Evolutionary conservation across 1,139 yeast genomes (phyloP).

Genomic region (Pichia sp.): DNA sequence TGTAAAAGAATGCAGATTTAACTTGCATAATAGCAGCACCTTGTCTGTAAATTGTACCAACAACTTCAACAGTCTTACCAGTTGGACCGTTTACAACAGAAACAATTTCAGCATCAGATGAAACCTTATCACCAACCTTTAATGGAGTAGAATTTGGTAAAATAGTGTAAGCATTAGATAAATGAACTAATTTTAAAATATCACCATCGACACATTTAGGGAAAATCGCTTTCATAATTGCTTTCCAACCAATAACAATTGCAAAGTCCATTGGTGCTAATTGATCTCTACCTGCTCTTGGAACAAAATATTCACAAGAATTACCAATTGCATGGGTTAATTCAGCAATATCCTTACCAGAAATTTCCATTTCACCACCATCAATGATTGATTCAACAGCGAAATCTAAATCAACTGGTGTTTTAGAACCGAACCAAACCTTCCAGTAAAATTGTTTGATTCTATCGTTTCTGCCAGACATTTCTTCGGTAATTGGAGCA

Average conservation of each 20-base stretch:
- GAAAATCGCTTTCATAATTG: constrained; percentile 95
- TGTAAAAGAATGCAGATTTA: constrained; percentile 89
- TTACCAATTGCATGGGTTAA: constrained; percentile 97
- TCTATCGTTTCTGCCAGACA: constrained; percentile 86
- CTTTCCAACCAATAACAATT: constrained; percentile 97
- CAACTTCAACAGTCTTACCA: constrained; percentile 94
- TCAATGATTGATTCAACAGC: constrained; percentile 60
- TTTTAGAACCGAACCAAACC: constrained; percentile 79
- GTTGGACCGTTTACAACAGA: constrained; percentile 87
- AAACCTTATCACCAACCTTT: constrained; percentile 80
- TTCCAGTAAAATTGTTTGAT: constrained; percentile 97
- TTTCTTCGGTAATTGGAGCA: constrained; percentile 88
- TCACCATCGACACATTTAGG: constrained; percentile 97
- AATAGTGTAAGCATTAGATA: constrained; percentile 93
- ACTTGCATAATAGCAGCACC: constrained; percentile 87
- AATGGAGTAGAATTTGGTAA: constrained; percentile 87
- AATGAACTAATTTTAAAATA: constrained; percentile 84
- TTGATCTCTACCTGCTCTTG: constrained; percentile 76
- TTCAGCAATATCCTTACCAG: constrained; percentile 77
- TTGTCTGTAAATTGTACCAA: constrained; percentile 79
- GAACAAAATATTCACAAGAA: constrained; percentile 92
- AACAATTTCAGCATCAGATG: constrained; percentile 76
- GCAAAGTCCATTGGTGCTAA: constrained; percentile 99
- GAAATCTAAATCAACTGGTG: constrained; percentile 50
- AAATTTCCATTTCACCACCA: constrained; percentile 66